phyloP scores from a whole-genome alignment of 75 land plant genomes.

The Pinus tabuliformis region DNA sequence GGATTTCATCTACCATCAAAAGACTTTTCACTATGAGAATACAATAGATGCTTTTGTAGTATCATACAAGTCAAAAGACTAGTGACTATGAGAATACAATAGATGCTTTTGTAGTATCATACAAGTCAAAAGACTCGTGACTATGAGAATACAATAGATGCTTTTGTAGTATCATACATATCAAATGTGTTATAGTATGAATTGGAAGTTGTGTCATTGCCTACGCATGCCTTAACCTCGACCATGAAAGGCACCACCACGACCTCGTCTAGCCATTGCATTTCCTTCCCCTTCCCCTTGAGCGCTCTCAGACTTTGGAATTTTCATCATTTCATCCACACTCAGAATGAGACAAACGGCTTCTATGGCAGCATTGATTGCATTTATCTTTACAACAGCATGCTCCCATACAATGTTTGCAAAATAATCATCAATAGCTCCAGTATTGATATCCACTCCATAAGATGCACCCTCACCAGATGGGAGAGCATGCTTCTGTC shows the following conservation, averaged over 20 bases:
- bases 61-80: no score
- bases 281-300: conserved; percentile 94
- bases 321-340: conserved; percentile 95
- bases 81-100: no score
- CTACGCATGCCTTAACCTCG: conserved; percentile 96
- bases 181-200: no score
- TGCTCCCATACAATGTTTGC: conserved; percentile 99
- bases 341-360: conserved; percentile 91
- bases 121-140: no score
- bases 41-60: no score
- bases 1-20: no score
- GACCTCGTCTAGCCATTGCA: conserved; percentile 90
- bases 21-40: no score
- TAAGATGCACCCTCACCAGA: conserved; percentile 88
- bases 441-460: conserved; percentile 97
- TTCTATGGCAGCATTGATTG: conserved; percentile 96
- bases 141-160: no score
- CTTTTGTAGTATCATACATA: no score
- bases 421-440: conserved; percentile 91
- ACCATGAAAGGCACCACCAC: conserved; percentile 70
- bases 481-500: conserved; percentile 94
- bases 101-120: no score
- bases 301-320: conserved; percentile 98
- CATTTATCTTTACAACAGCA: conserved; percentile 96
- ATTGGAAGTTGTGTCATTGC: conserved; percentile 25